Evolutionary conservation across 306 rosid species (phyloP), one percentile per base, ranked within the genome.

Genomic region (Vachellia pachyceras): DNA sequence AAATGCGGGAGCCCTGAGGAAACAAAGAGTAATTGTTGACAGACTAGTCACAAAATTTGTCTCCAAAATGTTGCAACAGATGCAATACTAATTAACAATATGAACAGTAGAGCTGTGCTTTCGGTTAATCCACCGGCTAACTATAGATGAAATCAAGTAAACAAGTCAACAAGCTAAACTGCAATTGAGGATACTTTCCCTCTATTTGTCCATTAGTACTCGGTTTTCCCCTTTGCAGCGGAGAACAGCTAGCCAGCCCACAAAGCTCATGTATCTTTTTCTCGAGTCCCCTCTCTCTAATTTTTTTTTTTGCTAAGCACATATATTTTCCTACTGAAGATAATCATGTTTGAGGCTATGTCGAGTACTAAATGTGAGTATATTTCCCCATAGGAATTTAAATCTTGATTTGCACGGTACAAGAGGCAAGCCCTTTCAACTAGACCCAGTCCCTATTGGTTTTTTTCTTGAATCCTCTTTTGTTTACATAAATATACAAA

Each of bases 1-100:
- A 80, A 95, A 93, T 82, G 93, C 68, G 4, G 96, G 98, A 72
- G 98, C 46, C 86, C 99, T 95, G 87, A 11, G 50, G 67, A 80
- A 85, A 80, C 77, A 83, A 73, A 84, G 33, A 42, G 50, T 11
- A 83, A 77, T 29, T 44, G 78, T 79, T 76, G 11, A 42, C 54
- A 65, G 68, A 67, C 46, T 12, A 55, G 80, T 23, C 22, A 18
- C 77, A 73, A 85, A 45, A 29, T 42, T 40, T 25, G 39, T 29
- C 70, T 64, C 52, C 70, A 55, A 25, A 75, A 78, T 52, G 57
- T 47, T 40, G 77, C 74, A 78, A 60, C 46, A 45, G 22, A 79
- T 41, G 57, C 45, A 60, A 68, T 67, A 73, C 49, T n/a, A 58
- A 7, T 67, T 50, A 73, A 29, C 22, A 39, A 36, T 42, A 12